Percentiles rank a stretch among this genome's conserved stretches.
Conservation (phyloP, 1,284 basidiomycete species). For the Cutaneotrichosporon arboriforme region DNA sequence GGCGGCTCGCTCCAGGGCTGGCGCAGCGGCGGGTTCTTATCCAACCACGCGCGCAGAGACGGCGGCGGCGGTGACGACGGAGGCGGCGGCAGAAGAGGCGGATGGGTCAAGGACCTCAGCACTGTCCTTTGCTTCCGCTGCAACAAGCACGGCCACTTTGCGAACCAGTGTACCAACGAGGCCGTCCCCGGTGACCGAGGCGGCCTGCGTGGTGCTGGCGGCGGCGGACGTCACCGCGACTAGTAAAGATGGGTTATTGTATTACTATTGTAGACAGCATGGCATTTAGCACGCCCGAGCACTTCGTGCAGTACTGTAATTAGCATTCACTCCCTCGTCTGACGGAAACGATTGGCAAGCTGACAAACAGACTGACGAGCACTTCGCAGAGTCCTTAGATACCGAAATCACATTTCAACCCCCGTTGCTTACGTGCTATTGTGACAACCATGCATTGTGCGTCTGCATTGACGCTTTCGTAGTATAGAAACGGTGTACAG, state of each 20-base stretch:
- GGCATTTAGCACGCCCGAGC: too few species aligned
- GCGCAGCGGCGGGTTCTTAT: conserved; percentile 38
- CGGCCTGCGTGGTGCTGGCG: conserved; percentile 21
- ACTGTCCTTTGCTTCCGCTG: conserved; percentile 73
- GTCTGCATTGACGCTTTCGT: background rate
- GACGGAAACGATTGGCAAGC: too few species aligned
- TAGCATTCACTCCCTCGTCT: too few species aligned
- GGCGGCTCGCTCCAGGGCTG: conserved; percentile 38
- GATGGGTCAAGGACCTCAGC: conserved; percentile 55
- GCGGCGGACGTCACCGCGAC: background rate
- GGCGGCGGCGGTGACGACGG: conserved; percentile 25
- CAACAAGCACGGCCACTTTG: conserved; percentile 79
- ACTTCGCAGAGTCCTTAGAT: too few species aligned
- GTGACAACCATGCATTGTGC: background rate
- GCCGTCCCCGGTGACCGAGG: conserved; percentile 46
- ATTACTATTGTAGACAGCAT: too few species aligned
- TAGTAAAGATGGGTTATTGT: background rate
- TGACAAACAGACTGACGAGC: too few species aligned
- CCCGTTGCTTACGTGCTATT: too few species aligned
- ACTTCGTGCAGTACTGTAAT: too few species aligned
- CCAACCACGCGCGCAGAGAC: conserved; percentile 30
- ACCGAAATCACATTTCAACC: too few species aligned
- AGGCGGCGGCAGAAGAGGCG: conserved; percentile 27
- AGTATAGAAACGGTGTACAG: too few species aligned
- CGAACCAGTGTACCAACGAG: conserved; percentile 79